Evolutionary conservation across 257 asterid species (phyloP).

Genomic region (Plectranthus barbatus): DNA sequence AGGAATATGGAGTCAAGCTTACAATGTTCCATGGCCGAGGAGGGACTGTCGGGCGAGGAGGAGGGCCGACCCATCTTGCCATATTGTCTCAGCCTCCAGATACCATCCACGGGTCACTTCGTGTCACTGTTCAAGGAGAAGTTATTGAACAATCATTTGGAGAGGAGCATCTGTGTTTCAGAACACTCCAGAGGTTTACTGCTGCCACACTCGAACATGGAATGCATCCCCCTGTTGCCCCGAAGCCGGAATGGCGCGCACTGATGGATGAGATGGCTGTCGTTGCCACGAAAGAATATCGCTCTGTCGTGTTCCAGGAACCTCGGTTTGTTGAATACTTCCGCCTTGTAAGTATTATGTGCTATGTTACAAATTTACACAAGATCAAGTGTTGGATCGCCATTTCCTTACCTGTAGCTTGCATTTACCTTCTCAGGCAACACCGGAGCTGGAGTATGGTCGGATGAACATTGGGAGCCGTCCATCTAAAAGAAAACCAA

Average conservation of each 20-base stretch:
- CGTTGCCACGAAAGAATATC: slow-evolving; percentile 72
- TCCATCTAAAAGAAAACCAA: too few relatives aligned
- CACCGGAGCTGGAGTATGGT: slow-evolving; percentile 96
- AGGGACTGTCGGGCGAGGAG: slow-evolving; percentile 93
- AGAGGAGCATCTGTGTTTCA: slow-evolving; percentile 85
- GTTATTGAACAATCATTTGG: too few relatives aligned
- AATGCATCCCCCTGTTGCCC: slow-evolving; percentile 79
- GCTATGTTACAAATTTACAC: too few relatives aligned
- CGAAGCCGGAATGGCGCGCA: slow-evolving; percentile 90
- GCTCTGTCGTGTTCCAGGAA: slow-evolving; percentile 77
- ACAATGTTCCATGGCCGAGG: slow-evolving; percentile 96
- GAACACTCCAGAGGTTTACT: slow-evolving; percentile 85
- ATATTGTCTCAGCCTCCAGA: slow-evolving; percentile 95
- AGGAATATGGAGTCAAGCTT: slow-evolving; percentile 72
- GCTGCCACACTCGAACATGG: slow-evolving; percentile 99
- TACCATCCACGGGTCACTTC: slow-evolving; percentile 80
- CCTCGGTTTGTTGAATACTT: slow-evolving; percentile 94
- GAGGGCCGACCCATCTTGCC: slow-evolving; percentile 96
- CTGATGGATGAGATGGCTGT: slow-evolving; percentile 94
- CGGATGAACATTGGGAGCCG: too few relatives aligned
- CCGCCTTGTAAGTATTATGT: slow-evolving; percentile 68
- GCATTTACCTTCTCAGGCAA: slow-evolving; percentile 41
- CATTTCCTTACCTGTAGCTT: not conserved
- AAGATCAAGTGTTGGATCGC: too few relatives aligned
- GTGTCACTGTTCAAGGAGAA: too few relatives aligned